phyloP scores from a whole-genome alignment of 2,329 filamentous ascomycete species.

The Pseudogymnoascus pannorum region DNA sequence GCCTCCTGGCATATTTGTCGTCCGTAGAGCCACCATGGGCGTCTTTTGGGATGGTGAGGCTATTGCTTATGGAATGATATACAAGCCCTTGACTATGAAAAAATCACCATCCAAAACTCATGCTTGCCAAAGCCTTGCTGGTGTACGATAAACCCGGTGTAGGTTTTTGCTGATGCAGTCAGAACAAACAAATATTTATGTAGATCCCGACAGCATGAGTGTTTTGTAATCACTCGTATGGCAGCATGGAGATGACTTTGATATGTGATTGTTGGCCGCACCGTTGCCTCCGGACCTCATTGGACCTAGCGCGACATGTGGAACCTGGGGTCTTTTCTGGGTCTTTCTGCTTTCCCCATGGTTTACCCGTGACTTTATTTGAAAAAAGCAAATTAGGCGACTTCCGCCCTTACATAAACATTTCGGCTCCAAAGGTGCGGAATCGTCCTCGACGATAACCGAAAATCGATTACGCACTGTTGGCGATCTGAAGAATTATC shows the following conservation, averaged over 20 bases:
- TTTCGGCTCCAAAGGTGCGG: neutral
- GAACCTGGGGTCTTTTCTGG: neutral
- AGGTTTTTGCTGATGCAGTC: neutral
- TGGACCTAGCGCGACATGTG: neutral
- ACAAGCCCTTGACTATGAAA: neutral
- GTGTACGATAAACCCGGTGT: neutral
- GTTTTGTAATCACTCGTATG: neutral
- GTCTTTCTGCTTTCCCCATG: neutral
- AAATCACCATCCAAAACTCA: neutral
- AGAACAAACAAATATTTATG: neutral
- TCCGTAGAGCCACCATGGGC: neutral
- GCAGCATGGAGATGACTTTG: neutral
- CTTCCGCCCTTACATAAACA: neutral
- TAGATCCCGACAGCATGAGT: neutral
- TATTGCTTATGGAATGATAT: neutral
- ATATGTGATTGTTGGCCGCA: neutral
- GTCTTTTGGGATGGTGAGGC: neutral
- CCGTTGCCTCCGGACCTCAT: neutral
- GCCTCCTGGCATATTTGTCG: neutral
- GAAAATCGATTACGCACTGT: neutral
- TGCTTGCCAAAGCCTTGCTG: neutral
- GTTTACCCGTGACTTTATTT: neutral
- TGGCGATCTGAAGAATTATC: neutral
- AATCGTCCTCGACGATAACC: neutral
- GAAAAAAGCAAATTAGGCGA: slow-evolving; percentile 1